Evolutionary conservation across 345 rosid genomes (phyloP), one percentile per base, ranked within the genome.

Genomic region (Nephelium lappaceum): DNA sequence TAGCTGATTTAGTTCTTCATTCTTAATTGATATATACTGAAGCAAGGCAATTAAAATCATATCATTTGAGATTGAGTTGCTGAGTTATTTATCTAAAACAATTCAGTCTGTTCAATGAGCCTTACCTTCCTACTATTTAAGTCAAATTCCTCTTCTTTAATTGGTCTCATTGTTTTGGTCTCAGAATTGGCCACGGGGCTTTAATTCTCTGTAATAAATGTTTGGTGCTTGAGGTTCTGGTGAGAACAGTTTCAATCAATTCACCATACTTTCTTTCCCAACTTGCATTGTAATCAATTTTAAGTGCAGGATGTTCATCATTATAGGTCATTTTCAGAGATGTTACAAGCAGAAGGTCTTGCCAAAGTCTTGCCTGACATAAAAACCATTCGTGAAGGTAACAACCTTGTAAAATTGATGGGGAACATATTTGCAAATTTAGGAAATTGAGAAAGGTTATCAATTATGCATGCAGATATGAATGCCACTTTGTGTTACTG

Each of bases 141-240:
- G 49, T 68, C 8, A 4, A 19, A 42, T 53, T 79, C 53, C 8
- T 16, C 3, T 11, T 36, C 38, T 74, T 67, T 53, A 12, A 53
- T 42, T 75, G 25, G 8, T n/a, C 73, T 61, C 11, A 63, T 51
- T 75, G 18, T 80, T 80, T 74, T 77, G 25, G 53, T 69, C 60
- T 79, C 86, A 95, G 97, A 74, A 88, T 95, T 67, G 77, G 74
- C 57, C 71, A 89, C 1, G 92, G 93, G 72, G 88, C 78, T 49
- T 83, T 88, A 76, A 81, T 93, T 73, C 86, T 95, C 60, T 74
- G 90, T 69, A 95, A 92, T 78, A 87, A 88, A 83, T 86, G 87
- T 77, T 69, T 92, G 87, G 85, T 90, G 79, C 86, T 90, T 78
- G 78, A 91, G 82, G 97, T 93, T 84, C 85, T 91, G 97, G 97